phyloP scores from a whole-genome alignment of 2,329 filamentous ascomycete genomes.

The Blumeriella jaapii region DNA sequence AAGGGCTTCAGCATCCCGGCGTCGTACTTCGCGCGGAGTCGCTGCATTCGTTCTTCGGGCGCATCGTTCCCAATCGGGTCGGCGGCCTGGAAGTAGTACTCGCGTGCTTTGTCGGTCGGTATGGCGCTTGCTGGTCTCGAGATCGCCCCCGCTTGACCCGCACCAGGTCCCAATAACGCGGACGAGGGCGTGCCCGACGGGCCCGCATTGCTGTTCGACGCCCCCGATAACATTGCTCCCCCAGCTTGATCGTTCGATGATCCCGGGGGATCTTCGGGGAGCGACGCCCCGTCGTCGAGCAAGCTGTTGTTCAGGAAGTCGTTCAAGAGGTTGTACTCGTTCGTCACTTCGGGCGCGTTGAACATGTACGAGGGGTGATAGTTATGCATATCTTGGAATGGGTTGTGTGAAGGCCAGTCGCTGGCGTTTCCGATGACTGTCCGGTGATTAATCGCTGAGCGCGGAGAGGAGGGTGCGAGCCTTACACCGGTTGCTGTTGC shows the following conservation, averaged over 20 bases:
- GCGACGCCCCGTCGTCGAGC: conserved; percentile 68
- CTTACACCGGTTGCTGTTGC: conserved; percentile 66
- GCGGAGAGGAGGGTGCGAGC: conserved; percentile 20
- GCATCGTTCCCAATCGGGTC: conserved; percentile 81
- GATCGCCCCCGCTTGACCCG: conserved; percentile 40
- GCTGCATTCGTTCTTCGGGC: conserved; percentile 90
- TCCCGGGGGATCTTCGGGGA: conserved; percentile 54
- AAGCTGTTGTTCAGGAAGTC: conserved; percentile 91
- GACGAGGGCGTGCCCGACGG: conserved; percentile 27
- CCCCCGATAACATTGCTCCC: conserved; percentile 36
- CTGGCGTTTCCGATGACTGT: conserved; percentile 69
- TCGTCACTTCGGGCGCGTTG: conserved; percentile 82
- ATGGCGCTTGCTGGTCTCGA: conserved; percentile 49
- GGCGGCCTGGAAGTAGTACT: conserved; percentile 95
- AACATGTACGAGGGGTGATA: conserved; percentile 95
- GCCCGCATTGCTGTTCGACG: conserved; percentile 32
- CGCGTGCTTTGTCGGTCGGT: conserved; percentile 51
- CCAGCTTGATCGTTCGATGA: conserved; percentile 46
- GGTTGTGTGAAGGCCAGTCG: conserved; percentile 69
- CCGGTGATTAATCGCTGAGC: conserved; percentile 18
- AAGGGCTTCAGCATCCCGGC: conserved; percentile 91
- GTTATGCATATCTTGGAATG: conserved; percentile 88
- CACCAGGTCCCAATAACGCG: conserved; percentile 22
- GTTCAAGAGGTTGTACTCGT: conserved; percentile 93
- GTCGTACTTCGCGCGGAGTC: conserved; percentile 91